Percentiles rank a stretch among this genome's conserved stretches.
These are phyloP conservation scores for Aspergillus hortae DNA, from an alignment of 2,329 filamentous ascomycete genomes.

Conservation along the genomic window DNA sequence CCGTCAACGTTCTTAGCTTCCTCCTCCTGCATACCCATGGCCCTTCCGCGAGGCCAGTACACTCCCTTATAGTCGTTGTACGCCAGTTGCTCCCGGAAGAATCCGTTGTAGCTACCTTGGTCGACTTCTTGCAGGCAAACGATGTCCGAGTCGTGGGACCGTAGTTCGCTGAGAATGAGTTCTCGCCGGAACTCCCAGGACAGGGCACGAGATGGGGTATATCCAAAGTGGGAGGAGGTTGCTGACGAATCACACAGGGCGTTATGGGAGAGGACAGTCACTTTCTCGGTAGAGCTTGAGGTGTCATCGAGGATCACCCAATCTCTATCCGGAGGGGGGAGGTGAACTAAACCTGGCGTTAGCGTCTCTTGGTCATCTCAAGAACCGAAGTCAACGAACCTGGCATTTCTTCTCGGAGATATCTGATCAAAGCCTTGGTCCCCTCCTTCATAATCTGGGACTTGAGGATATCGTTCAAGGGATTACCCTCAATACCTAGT, in stretches of 20 bases:
- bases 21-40: slow-evolving; percentile 86
- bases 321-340: slow-evolving; percentile 71
- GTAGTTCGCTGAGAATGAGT: slow-evolving; percentile 78
- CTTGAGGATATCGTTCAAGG: slow-evolving; percentile 71
- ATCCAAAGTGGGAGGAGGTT: slow-evolving; percentile 80
- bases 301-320: slow-evolving; percentile 69
- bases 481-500: slow-evolving; percentile 89
- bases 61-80: slow-evolving; percentile 90
- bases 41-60: slow-evolving; percentile 85
- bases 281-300: slow-evolving; percentile 53
- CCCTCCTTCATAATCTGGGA: slow-evolving; percentile 82
- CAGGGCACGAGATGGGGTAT: slow-evolving; percentile 77
- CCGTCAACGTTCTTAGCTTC: slow-evolving; percentile 90
- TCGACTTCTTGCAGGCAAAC: slow-evolving; percentile 93
- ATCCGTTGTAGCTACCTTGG: slow-evolving; percentile 85
- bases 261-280: slow-evolving; percentile 91
- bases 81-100: slow-evolving; percentile 81
- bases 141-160: slow-evolving; percentile 77
- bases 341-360: slow-evolving; percentile 56
- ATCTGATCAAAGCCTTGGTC: slow-evolving; percentile 77
- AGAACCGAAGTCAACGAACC: slow-evolving; percentile 54
- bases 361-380: background rate
- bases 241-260: slow-evolving; percentile 93
- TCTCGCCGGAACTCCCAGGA: slow-evolving; percentile 83
- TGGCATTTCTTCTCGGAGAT: slow-evolving; percentile 74